Evolutionary conservation across 225 moss, liverwort and hornwort genomes (phyloP).

Genomic region (Anthoceros angustus): DNA sequence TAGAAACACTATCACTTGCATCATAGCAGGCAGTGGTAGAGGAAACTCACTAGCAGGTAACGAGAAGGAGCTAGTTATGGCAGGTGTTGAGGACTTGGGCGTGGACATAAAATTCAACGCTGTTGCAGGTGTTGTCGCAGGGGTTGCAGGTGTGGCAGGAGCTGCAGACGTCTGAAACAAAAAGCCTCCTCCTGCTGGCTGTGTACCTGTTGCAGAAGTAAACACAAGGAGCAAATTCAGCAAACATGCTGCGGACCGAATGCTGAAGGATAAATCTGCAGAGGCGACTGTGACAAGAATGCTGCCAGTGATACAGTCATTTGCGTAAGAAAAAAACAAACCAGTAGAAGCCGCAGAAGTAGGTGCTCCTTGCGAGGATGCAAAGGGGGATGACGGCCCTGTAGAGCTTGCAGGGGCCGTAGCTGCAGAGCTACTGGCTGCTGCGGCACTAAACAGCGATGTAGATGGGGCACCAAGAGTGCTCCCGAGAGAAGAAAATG

Average conservation of each 20-base stretch:
- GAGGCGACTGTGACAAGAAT: conserved; percentile 9
- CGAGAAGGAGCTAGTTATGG: not conserved
- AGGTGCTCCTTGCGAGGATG: conserved; percentile 17
- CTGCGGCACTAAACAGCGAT: conserved; percentile 11
- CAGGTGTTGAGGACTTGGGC: not conserved
- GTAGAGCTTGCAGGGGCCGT: conserved; percentile 16
- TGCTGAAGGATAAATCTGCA: not conserved
- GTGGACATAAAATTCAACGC: not conserved
- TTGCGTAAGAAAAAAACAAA: conserved; percentile 17
- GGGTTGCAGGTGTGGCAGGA: conserved; percentile 15
- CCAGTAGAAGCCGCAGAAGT: conserved; percentile 16
- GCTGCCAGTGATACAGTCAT: conserved; percentile 13
- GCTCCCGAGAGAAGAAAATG: conserved; percentile 22
- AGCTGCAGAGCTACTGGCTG: conserved; percentile 14
- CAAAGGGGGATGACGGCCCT: conserved; percentile 18
- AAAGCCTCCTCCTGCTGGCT: not conserved
- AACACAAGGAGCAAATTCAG: not conserved
- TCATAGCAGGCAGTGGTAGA: no score
- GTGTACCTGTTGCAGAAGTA: no score
- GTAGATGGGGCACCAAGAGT: conserved; percentile 13
- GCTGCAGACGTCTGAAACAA: conserved; percentile 9
- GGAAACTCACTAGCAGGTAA: no score
- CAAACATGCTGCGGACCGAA: not conserved
- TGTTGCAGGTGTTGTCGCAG: conserved; percentile 16
- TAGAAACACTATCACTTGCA: no score